Conservation (phyloP, 495 filamentous ascomycete species). For the Talaromyces proteolyticus region DNA sequence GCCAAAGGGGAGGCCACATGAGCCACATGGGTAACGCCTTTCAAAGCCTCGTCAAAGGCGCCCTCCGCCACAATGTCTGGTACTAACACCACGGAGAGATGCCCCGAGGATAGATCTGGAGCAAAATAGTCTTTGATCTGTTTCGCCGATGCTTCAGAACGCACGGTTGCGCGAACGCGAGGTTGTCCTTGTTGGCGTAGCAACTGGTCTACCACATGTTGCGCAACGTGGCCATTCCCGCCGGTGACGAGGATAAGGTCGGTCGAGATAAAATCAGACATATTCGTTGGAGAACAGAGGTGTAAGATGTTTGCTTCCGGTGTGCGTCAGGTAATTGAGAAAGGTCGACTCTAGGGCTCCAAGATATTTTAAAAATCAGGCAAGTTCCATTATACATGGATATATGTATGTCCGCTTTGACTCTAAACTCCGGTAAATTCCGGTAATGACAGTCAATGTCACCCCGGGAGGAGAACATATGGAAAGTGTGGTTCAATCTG, state of each 20-base stretch:
- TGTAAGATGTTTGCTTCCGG: too few species aligned
- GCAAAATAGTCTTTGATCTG: slow-evolving; percentile 4
- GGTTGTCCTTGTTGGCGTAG: background rate
- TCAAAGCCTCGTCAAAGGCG: background rate
- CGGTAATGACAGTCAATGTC: too few species aligned
- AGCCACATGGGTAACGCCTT: background rate
- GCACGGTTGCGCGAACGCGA: slow-evolving; percentile 11
- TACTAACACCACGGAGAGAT: background rate
- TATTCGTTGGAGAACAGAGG: too few species aligned
- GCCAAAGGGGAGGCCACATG: background rate
- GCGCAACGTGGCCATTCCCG: slow-evolving; percentile 1
- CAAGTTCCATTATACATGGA: too few species aligned
- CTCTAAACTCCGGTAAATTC: too few species aligned
- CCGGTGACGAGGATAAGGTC: slow-evolving; percentile 2
- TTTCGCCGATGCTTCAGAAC: slow-evolving; percentile 6
- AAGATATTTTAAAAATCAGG: too few species aligned
- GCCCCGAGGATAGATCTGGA: background rate
- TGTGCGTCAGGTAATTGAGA: too few species aligned
- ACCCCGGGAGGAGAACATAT: too few species aligned
- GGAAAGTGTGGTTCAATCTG: too few species aligned
- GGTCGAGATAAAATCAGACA: too few species aligned
- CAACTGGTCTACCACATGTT: slow-evolving; percentile 1
- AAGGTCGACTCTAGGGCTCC: too few species aligned
- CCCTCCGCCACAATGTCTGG: background rate
- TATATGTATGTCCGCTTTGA: too few species aligned